These are phyloP conservation scores for Metschnikowia hibisci DNA, from an alignment of 805 yeast genomes.

Conservation along the genomic window DNA sequence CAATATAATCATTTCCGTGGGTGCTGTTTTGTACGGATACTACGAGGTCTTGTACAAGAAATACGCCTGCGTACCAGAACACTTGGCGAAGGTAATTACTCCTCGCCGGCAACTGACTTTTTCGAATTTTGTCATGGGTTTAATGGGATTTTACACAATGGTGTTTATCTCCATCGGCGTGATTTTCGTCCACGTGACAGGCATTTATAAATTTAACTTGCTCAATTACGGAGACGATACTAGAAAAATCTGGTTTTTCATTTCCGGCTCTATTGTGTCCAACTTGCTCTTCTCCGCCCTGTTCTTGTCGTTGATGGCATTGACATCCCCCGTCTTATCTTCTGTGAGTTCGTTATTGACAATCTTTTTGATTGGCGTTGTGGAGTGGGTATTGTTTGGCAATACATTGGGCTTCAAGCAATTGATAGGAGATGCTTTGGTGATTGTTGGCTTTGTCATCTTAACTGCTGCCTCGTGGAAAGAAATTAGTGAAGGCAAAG, in stretches of 20 bases:
- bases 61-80: constrained; percentile 67
- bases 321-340: constrained; percentile 81
- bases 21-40: constrained; percentile 75
- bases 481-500: constrained; percentile 52
- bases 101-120: constrained; percentile 72
- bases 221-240: constrained; percentile 43
- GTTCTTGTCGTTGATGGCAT: constrained; percentile 73
- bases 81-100: constrained; percentile 38
- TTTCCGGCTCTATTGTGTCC: constrained; percentile 52
- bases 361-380: constrained; percentile 72
- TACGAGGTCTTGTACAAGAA: constrained; percentile 83
- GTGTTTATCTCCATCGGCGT: constrained; percentile 47
- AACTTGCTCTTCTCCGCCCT: constrained; percentile 68
- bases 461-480: constrained; percentile 64
- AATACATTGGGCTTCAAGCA: constrained; percentile 53
- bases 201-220: constrained; percentile 54
- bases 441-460: constrained; percentile 64
- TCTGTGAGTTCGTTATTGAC: constrained; percentile 65
- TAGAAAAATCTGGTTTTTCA: constrained; percentile 40
- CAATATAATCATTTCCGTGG: constrained; percentile 63
- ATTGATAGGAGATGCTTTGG: constrained; percentile 63
- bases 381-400: constrained; percentile 68
- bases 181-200: constrained; percentile 47
- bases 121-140: constrained; percentile 70
- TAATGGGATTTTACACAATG: constrained; percentile 59